Percentiles rank a stretch among this genome's conserved stretches.
Evolutionary conservation across 495 filamentous ascomycete species (phyloP).

Genomic region (Aspergillus cristatus): DNA sequence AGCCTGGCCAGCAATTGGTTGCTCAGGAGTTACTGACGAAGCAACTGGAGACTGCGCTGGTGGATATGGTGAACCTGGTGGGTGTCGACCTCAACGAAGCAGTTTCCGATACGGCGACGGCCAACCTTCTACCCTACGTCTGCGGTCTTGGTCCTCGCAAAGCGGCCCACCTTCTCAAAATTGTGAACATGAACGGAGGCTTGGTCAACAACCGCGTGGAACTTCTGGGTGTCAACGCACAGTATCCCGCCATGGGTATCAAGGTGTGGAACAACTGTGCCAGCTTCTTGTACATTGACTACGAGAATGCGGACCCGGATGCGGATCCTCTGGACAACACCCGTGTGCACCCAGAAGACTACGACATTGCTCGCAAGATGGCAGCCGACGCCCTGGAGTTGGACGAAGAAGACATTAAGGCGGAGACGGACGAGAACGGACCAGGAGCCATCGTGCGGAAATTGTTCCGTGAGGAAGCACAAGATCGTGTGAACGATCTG

Average conservation of each 20-base stretch:
- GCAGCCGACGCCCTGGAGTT: slow-evolving; percentile 92
- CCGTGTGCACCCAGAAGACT: slow-evolving; percentile 94
- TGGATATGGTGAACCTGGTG: slow-evolving; percentile 95
- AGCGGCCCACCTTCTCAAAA: slow-evolving; percentile 76
- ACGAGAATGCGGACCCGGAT: slow-evolving; percentile 64
- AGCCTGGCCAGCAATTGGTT: slow-evolving; percentile 79
- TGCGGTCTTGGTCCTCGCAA: slow-evolving; percentile 92
- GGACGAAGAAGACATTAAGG: slow-evolving; percentile 96
- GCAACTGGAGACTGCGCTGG: slow-evolving; percentile 84
- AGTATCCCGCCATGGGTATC: slow-evolving; percentile 74
- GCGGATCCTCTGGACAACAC: slow-evolving; percentile 92
- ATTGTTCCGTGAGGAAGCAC: slow-evolving; percentile 80
- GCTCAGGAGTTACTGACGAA: slow-evolving; percentile 76
- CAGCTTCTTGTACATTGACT: slow-evolving; percentile 86
- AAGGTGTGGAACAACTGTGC: slow-evolving; percentile 94
- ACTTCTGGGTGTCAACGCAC: slow-evolving; percentile 75
- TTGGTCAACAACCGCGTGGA: slow-evolving; percentile 72
- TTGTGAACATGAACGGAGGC: slow-evolving; percentile 82
- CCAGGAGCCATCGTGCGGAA: slow-evolving; percentile 83
- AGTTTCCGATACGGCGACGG: slow-evolving; percentile 63
- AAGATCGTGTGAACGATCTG: slow-evolving; percentile 92
- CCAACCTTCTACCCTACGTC: slow-evolving; percentile 83
- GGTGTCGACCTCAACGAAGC: slow-evolving; percentile 94
- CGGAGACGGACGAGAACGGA: slow-evolving; percentile 81
- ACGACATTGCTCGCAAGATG: slow-evolving; percentile 95